These are phyloP conservation scores for Eutrema japonicum DNA, from an alignment of 345 rosid genomes.

Conservation along the genomic window DNA sequence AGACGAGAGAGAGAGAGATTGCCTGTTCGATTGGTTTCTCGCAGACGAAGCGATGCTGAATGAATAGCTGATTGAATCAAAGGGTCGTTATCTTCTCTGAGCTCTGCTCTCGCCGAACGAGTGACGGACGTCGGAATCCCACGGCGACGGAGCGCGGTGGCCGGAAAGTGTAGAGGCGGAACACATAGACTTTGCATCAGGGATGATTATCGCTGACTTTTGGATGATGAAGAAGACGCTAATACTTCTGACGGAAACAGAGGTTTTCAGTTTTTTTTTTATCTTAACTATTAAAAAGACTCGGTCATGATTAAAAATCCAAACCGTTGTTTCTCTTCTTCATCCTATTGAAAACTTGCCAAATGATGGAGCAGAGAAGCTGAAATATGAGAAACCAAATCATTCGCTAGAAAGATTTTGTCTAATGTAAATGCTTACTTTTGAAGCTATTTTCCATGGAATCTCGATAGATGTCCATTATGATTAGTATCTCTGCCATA, in stretches of 20 bases:
- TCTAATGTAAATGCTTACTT: no score
- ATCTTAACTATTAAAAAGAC: no score
- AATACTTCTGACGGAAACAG: constrained; percentile 13
- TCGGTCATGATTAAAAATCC: no score
- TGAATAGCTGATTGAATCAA: constrained; percentile 59
- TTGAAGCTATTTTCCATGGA: no score
- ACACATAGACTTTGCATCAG: constrained; percentile 38
- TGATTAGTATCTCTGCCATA: no score
- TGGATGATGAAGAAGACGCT: constrained; percentile 6
- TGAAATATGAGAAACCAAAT: no score
- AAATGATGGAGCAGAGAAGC: no score
- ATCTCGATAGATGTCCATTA: no score
- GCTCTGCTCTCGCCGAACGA: constrained; percentile 47
- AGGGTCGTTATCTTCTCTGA: constrained; percentile 57
- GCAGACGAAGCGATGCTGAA: constrained; percentile 79
- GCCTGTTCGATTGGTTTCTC: constrained; percentile 77
- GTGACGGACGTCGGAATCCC: background rate
- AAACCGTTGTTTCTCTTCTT: no score
- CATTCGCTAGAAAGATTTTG: no score
- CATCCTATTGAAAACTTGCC: no score
- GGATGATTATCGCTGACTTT: constrained; percentile 21
- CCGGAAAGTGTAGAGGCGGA: constrained; percentile 38
- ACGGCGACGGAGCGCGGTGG: constrained; percentile 25
- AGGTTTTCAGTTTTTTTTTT: background rate
- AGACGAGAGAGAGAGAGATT: constrained; percentile 12